phyloP scores from a whole-genome alignment of 768 basidiomycete genomes.

The Boletellus ananas region DNA sequence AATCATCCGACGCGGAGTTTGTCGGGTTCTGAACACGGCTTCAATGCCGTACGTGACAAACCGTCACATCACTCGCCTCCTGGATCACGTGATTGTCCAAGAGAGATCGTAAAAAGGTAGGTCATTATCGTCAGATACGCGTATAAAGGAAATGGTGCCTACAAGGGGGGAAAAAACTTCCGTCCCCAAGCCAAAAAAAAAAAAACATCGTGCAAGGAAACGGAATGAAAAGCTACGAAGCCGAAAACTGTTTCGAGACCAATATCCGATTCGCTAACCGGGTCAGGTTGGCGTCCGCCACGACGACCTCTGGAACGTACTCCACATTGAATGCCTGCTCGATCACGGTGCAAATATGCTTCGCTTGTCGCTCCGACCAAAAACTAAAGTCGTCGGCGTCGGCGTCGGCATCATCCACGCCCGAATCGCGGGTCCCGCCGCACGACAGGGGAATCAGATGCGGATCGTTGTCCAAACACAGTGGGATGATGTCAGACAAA shows the following conservation, averaged over 20 bases:
- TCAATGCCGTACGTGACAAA: too few relatives aligned
- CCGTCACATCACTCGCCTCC: too few relatives aligned
- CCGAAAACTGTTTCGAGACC: constrained; percentile 62
- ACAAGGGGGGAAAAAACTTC: too few relatives aligned
- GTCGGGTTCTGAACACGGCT: too few relatives aligned
- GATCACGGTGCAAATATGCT: constrained; percentile 77
- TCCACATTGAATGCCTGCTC: constrained; percentile 85
- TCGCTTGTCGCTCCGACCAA: constrained; percentile 89
- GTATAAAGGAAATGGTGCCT: too few relatives aligned
- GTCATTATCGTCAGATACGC: too few relatives aligned
- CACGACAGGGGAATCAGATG: constrained; percentile 74
- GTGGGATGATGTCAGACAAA: constrained; percentile 73
- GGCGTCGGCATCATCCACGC: constrained; percentile 7
- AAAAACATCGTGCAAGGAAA: too few relatives aligned
- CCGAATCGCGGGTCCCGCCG: constrained; percentile 33
- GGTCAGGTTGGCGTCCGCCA: constrained; percentile 92
- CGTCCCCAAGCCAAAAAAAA: too few relatives aligned
- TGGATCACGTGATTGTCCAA: too few relatives aligned
- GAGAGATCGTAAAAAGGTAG: too few relatives aligned
- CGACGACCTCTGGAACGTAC: constrained; percentile 82
- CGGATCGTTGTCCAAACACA: constrained; percentile 85
- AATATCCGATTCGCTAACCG: constrained; percentile 80
- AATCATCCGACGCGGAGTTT: too few relatives aligned
- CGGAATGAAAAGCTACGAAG: constrained; percentile 1
- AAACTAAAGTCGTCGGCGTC: constrained; percentile 82